Percentiles rank a stretch among this genome's conserved stretches.
phyloP scores from a whole-genome alignment of 2,329 filamentous ascomycete genomes.

The Zelopaecilomyces penicillatus region DNA sequence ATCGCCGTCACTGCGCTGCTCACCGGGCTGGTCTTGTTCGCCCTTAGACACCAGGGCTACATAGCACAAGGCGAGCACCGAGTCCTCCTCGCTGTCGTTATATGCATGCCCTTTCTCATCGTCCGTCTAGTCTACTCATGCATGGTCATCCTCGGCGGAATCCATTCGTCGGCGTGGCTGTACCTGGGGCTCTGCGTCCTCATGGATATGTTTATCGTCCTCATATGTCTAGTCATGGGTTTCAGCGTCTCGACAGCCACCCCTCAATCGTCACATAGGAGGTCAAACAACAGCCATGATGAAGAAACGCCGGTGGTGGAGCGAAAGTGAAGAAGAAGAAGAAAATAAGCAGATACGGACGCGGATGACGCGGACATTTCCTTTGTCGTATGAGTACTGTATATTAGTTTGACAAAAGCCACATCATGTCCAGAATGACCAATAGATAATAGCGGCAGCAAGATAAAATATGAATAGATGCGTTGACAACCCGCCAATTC shows the following conservation, averaged over 20 bases:
- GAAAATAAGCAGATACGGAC: no score
- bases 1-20: constrained; percentile 31
- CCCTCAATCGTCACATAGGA: no score
- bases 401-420: no score
- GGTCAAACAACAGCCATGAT: no score
- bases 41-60: constrained; percentile 28
- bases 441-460: no score
- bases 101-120: constrained; percentile 25
- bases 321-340: no score
- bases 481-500: no score
- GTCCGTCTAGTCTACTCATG: constrained; percentile 24
- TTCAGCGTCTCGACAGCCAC: constrained; percentile 15
- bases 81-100: constrained; percentile 37
- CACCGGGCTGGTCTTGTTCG: constrained; percentile 31
- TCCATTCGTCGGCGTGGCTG: constrained; percentile 20
- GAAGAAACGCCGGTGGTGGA: no score
- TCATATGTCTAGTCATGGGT: constrained; percentile 22
- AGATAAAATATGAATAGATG: no score
- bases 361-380: no score
- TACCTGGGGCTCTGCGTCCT: constrained; percentile 24
- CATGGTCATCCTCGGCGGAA: constrained; percentile 19
- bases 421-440: no score
- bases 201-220: constrained; percentile 24
- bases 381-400: no score
- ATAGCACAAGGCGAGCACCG: constrained; percentile 44